Evolutionary conservation across 2,329 filamentous ascomycete genomes (phyloP).

Genomic region (Domatiomyces globalis): DNA sequence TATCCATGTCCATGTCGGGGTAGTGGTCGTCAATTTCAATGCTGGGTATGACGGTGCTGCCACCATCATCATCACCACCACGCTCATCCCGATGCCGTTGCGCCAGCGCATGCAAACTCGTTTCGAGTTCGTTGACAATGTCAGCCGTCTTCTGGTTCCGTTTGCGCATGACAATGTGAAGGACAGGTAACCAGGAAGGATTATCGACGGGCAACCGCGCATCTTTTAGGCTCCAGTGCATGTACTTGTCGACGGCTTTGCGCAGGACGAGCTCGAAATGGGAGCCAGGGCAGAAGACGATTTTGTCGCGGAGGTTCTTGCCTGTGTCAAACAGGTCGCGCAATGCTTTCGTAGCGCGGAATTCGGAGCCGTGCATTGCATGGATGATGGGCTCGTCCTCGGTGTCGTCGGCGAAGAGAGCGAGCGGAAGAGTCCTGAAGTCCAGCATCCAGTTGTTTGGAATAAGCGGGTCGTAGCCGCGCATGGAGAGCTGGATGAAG

Average conservation of each 20-base stretch:
- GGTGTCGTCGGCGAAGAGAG: constrained; percentile 32
- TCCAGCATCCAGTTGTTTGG: constrained; percentile 39
- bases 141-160: constrained; percentile 26
- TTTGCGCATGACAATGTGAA: constrained; percentile 32
- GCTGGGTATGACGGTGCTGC: not conserved
- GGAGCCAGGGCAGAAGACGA: constrained; percentile 19
- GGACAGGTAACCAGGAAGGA: constrained; percentile 29
- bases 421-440: constrained; percentile 39
- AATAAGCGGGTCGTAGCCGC: constrained; percentile 43
- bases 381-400: constrained; percentile 33
- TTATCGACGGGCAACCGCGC: constrained; percentile 24
- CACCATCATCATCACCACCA: not conserved
- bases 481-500: constrained; percentile 39
- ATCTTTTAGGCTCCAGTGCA: constrained; percentile 41
- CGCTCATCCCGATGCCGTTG: constrained; percentile 27
- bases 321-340: constrained; percentile 37
- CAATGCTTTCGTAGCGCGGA: constrained; percentile 40
- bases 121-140: constrained; percentile 31
- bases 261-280: constrained; percentile 25
- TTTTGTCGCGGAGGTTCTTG: constrained; percentile 37
- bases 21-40: not conserved
- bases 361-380: constrained; percentile 26
- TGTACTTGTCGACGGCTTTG: constrained; percentile 33
- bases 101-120: constrained; percentile 31
- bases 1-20: not conserved